Evolutionary conservation across 306 rosid species (phyloP).

Genomic region (Bauhinia variegata): DNA sequence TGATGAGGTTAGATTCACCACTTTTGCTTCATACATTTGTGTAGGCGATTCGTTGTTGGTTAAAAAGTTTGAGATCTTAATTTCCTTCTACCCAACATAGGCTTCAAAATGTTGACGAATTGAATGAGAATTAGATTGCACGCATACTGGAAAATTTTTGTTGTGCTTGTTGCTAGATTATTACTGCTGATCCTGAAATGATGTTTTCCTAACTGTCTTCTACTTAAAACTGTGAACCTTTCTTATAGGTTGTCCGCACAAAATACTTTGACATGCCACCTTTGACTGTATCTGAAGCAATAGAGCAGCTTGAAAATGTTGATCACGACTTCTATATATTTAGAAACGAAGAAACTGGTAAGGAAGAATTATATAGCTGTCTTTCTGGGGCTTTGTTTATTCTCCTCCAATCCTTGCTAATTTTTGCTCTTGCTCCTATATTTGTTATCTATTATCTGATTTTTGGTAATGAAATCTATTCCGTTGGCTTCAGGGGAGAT

Average conservation of each 20-base stretch:
- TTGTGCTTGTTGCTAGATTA: not conserved
- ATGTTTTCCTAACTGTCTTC: conserved; percentile 7
- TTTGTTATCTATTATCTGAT: conserved; percentile 23
- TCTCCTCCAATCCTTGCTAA: not conserved
- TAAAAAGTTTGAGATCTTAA: too few species aligned
- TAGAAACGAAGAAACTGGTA: conserved; percentile 94
- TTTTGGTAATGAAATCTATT: conserved; percentile 22
- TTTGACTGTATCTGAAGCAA: conserved; percentile 83
- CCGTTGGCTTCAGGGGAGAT: conserved; percentile 64
- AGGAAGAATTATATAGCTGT: conserved; percentile 2
- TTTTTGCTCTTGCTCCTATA: not conserved
- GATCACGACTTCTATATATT: conserved; percentile 91
- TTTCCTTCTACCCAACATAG: too few species aligned
- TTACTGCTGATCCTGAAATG: conserved; percentile 16
- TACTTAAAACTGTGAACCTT: conserved; percentile 29
- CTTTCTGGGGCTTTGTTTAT: conserved; percentile 25
- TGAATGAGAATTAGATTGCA: too few species aligned
- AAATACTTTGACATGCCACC: conserved; percentile 97
- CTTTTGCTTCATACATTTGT: not conserved
- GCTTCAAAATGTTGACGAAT: too few species aligned
- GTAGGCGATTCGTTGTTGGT: too few species aligned
- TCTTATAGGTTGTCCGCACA: conserved; percentile 76
- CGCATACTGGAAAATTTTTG: too few species aligned
- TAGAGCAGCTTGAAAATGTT: conserved; percentile 82
- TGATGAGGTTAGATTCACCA: conserved; percentile 55